Percentiles rank a stretch among this genome's conserved stretches.
Conservation (phyloP, 140 eudicot genomes). For the Stevia rebaudiana region DNA sequence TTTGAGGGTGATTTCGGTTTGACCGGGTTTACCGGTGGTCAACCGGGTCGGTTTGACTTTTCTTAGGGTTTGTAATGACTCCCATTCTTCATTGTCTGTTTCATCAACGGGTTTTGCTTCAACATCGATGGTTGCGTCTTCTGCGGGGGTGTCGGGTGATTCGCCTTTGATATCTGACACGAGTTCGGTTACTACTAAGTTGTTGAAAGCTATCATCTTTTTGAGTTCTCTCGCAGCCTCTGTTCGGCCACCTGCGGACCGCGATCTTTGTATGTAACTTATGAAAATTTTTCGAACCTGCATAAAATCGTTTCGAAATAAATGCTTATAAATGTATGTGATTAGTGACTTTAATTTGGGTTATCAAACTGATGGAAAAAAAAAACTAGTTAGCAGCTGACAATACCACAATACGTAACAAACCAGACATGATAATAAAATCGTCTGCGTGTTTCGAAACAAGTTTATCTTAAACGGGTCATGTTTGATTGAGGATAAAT, state of each 20-base stretch:
- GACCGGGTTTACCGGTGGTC: conserved; percentile 40
- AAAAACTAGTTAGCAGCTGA: background rate
- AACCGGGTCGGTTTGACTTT: conserved; percentile 48
- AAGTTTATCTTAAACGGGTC: too few species aligned
- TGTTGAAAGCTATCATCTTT: conserved; percentile 78
- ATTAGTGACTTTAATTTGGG: background rate
- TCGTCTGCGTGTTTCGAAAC: background rate
- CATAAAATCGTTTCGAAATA: background rate
- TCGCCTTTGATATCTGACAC: conserved; percentile 93
- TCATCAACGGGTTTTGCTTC: conserved; percentile 39
- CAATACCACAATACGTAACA: background rate
- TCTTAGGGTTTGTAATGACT: conserved; percentile 54
- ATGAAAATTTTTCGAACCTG: conserved; percentile 79
- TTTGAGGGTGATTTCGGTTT: conserved; percentile 76
- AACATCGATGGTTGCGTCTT: conserved; percentile 38
- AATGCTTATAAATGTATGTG: background rate
- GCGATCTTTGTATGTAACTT: conserved; percentile 63
- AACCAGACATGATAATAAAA: background rate
- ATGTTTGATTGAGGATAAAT: background rate
- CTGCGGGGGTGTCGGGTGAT: conserved; percentile 45
- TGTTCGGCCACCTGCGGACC: conserved; percentile 51
- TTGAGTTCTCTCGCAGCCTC: conserved; percentile 78
- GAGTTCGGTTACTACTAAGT: conserved; percentile 66
- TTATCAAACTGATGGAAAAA: background rate
- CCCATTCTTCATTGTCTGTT: conserved; percentile 61